These are phyloP conservation scores for Fusarium beomiforme DNA, from an alignment of 2,329 filamentous ascomycete genomes.

Conservation along the genomic window DNA sequence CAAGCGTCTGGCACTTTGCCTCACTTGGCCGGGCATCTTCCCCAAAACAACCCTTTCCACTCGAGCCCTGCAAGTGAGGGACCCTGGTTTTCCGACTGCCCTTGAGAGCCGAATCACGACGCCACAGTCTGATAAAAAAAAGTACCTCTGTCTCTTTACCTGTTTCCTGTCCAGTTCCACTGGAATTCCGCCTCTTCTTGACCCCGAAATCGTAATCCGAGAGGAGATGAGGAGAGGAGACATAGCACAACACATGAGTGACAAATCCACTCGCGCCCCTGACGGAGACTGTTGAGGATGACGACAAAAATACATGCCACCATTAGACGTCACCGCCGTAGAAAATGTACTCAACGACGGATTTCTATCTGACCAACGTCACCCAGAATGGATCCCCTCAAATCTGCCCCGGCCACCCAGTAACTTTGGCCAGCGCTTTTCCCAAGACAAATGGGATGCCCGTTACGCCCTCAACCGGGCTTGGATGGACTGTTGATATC, in stretches of 20 bases:
- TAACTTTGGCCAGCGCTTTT: constrained; percentile 32
- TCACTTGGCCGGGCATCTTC: constrained; percentile 20
- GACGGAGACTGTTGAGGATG: constrained; percentile 30
- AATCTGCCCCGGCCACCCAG: constrained; percentile 26
- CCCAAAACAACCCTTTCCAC: constrained; percentile 11
- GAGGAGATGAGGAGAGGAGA: neutral
- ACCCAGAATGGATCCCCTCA: constrained; percentile 32
- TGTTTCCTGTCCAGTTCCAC: constrained; percentile 14
- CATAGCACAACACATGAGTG: constrained; percentile 12
- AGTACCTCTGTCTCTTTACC: constrained; percentile 16
- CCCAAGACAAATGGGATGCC: constrained; percentile 32
- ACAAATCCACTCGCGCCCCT: constrained; percentile 28
- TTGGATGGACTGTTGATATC: constrained; percentile 22
- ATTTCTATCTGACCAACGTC: constrained; percentile 32
- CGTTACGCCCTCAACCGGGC: constrained; percentile 36
- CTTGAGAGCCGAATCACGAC: constrained; percentile 17
- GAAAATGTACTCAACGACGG: constrained; percentile 13
- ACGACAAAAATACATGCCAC: constrained; percentile 22
- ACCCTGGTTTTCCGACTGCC: constrained; percentile 32
- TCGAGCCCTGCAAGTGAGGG: constrained; percentile 15
- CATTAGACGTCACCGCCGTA: constrained; percentile 14
- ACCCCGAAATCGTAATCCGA: constrained; percentile 32
- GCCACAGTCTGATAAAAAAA: constrained; percentile 24
- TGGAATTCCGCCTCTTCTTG: constrained; percentile 32
- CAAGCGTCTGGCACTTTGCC: constrained; percentile 13